Conservation (phyloP, 768 basidiomycete species). For the Sporobolomyces roseus region DNA sequence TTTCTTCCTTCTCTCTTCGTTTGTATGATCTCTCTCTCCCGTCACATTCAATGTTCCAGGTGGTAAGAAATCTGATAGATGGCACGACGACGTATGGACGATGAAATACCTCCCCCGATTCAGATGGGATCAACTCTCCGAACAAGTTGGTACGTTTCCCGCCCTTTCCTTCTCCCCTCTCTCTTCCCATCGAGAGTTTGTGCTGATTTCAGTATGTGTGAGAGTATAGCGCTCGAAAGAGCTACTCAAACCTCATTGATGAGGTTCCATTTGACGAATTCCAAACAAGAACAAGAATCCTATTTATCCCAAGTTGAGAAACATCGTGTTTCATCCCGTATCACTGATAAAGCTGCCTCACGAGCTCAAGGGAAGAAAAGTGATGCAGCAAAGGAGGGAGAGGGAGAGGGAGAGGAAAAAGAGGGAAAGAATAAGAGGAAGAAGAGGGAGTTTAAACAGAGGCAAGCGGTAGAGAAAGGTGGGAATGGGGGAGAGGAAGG, state of each 20-base stretch:
- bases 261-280: conserved; percentile 86
- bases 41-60: too few relatives aligned
- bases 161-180: background rate
- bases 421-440: conserved; percentile 60
- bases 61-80: conserved; percentile 81
- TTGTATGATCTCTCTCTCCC: too few relatives aligned
- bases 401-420: background rate
- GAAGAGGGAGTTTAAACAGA: conserved; percentile 48
- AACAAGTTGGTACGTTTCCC: conserved; percentile 81
- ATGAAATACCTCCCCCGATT: conserved; percentile 98
- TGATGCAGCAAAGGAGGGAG: background rate
- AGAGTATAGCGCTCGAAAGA: conserved; percentile 74
- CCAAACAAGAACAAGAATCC: conserved; percentile 79
- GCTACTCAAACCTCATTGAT: conserved; percentile 80
- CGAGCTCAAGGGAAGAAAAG: background rate
- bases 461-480: conserved; percentile 41
- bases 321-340: conserved; percentile 58
- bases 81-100: conserved; percentile 98
- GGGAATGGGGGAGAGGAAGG: background rate
- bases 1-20: too few relatives aligned
- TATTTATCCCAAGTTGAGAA: conserved; percentile 93
- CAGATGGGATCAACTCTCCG: conserved; percentile 98
- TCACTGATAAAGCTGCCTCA: conserved; percentile 36
- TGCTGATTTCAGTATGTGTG: background rate
- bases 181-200: background rate